Evolutionary conservation across 257 asterid genomes (phyloP).

Genomic region (Penstemon barbatus): DNA sequence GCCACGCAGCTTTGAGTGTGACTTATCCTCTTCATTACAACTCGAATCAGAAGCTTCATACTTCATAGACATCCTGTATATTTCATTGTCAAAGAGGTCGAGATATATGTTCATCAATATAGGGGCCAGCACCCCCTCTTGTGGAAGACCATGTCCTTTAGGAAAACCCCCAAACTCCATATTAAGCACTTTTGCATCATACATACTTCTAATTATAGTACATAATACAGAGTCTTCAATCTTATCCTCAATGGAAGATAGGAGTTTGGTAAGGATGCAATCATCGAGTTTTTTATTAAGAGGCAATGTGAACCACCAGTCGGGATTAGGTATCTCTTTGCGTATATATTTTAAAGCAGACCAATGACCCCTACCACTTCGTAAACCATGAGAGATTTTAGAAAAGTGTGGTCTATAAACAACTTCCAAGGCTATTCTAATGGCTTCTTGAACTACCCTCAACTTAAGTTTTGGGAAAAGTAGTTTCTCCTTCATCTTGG

Average conservation of each 20-base stretch:
- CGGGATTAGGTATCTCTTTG: constrained; percentile 67
- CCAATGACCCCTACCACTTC: constrained; percentile 78
- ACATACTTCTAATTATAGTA: constrained; percentile 52
- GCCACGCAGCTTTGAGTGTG: constrained; percentile 64
- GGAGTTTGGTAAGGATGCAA: constrained; percentile 49
- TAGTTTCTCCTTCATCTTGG: constrained; percentile 48
- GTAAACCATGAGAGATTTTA: constrained; percentile 81
- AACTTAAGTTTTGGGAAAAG: constrained; percentile 67
- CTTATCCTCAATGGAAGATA: constrained; percentile 60
- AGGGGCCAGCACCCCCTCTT: constrained; percentile 93
- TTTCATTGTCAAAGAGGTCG: constrained; percentile 75
- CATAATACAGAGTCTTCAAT: constrained; percentile 62
- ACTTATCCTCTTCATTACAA: constrained; percentile 38
- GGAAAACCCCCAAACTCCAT: constrained; percentile 87
- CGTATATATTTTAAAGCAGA: constrained; percentile 81
- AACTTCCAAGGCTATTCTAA: constrained; percentile 74
- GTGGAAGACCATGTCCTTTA: constrained; percentile 98
- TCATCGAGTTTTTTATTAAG: constrained; percentile 53
- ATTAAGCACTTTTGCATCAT: constrained; percentile 63
- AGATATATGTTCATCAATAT: constrained; percentile 84
- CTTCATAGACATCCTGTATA: constrained; percentile 73
- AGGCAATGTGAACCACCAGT: constrained; percentile 80
- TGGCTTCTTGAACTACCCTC: constrained; percentile 84
- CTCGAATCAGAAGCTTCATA: constrained; percentile 58
- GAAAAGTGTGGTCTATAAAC: constrained; percentile 82